A percentile compares a stretch with the other conserved stretches of the same genome.
Conservation (phyloP, 257 asterid species). For the Scutellaria baicalensis region DNA sequence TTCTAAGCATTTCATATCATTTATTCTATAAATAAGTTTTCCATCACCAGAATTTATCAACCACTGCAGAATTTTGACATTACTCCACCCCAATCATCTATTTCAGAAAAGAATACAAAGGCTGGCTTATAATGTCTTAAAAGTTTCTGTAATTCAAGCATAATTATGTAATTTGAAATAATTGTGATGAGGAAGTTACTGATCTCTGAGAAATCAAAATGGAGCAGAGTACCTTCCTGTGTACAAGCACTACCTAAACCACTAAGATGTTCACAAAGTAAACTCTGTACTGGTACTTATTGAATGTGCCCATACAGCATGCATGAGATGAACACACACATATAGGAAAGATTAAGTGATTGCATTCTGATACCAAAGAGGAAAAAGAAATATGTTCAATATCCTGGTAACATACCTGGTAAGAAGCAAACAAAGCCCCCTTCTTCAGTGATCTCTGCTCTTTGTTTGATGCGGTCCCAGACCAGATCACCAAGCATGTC, state of each 20-base stretch:
- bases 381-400: background rate
- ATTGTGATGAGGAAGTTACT: background rate
- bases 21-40: background rate
- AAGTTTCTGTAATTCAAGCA: background rate
- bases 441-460: conserved; percentile 52
- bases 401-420: conserved; percentile 41
- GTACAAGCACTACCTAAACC: background rate
- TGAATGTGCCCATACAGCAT: background rate
- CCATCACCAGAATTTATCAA: background rate
- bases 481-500: conserved; percentile 87
- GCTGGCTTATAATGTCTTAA: background rate
- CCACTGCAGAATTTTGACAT: background rate
- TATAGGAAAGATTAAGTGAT: background rate
- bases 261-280: background rate
- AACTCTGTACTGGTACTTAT: background rate
- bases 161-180: background rate
- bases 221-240: background rate
- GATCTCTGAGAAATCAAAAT: background rate
- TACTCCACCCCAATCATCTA: background rate
- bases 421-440: conserved; percentile 39
- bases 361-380: background rate
- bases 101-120: background rate
- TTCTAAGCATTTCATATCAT: background rate
- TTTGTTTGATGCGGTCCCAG: conserved; percentile 68
- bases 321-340: background rate